phyloP scores from a whole-genome alignment of 139 green algal species.

The Limnomonas spitsbergensis region DNA sequence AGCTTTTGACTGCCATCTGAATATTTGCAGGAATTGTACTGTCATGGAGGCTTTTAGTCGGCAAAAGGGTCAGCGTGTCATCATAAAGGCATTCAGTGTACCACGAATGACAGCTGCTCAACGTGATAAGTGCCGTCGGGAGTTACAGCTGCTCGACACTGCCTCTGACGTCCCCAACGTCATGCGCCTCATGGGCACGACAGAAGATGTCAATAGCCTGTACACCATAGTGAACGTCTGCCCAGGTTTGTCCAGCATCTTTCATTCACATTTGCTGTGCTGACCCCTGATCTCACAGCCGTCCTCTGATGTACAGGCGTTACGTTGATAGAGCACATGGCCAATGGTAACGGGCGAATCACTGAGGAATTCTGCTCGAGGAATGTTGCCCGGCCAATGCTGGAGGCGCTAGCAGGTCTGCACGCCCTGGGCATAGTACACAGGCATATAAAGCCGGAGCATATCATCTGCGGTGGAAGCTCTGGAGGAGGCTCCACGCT shows the following conservation, averaged over 20 bases:
- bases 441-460: constrained; percentile 20
- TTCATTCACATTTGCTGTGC: too few species aligned
- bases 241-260: not conserved
- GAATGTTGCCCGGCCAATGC: constrained; percentile 1
- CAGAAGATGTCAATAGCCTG: not conserved
- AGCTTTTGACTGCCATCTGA: too few species aligned
- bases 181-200: not conserved
- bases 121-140: not conserved
- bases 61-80: not conserved
- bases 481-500: not conserved
- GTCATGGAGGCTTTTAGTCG: not conserved
- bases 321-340: constrained; percentile 14
- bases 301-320: too few species aligned
- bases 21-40: not conserved
- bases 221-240: constrained; percentile 1
- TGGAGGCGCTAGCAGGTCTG: constrained; percentile 10
- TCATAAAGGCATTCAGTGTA: not conserved
- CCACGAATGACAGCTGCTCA: constrained; percentile 3
- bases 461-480: constrained; percentile 21
- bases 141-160: not conserved
- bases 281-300: not conserved
- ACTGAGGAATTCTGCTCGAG: not conserved
- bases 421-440: constrained; percentile 17
- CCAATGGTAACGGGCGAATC: not conserved
- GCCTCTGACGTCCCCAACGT: not conserved